Conservation (phyloP, 768 basidiomycete genomes). For the Harrya chromipes region DNA sequence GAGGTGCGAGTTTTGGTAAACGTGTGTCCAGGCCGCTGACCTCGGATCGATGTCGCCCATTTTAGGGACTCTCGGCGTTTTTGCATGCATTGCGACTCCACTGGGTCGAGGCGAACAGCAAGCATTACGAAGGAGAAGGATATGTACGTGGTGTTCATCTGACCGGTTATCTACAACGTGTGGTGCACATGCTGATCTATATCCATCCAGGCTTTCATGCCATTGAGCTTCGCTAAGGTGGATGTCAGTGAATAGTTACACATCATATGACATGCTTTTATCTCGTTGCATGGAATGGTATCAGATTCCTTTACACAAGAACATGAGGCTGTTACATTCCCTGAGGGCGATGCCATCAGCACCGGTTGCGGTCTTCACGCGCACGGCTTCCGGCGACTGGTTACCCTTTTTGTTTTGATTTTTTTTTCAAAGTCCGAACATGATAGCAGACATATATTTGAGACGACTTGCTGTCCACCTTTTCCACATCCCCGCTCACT, state of each 20-base stretch:
- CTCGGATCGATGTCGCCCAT: constrained; percentile 2
- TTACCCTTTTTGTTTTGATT: not conserved
- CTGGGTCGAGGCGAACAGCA: constrained; percentile 98
- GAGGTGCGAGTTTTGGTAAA: constrained; percentile 59
- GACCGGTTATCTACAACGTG: constrained; percentile 21
- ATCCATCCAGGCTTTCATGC: constrained; percentile 42
- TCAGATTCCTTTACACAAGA: constrained; percentile 15
- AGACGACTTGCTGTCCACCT: not conserved
- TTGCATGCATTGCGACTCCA: constrained; percentile 94
- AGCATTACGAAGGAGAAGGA: constrained; percentile 89
- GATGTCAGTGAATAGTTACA: constrained; percentile 34
- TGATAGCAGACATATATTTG: constrained; percentile 14
- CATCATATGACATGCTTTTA: constrained; percentile 12
- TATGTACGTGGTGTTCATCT: constrained; percentile 56
- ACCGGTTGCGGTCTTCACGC: too few relatives aligned
- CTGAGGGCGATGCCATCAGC: not conserved
- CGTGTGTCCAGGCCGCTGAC: constrained; percentile 16
- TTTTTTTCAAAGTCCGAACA: constrained; percentile 34
- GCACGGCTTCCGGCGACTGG: not conserved
- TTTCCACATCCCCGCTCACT: constrained; percentile 33
- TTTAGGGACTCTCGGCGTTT: constrained; percentile 90
- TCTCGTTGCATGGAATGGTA: constrained; percentile 16
- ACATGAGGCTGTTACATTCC: constrained; percentile 10
- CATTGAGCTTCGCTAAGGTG: constrained; percentile 45
- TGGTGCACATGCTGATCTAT: constrained; percentile 26